These are phyloP conservation scores for Botryotinia globosa DNA, from an alignment of 2,329 filamentous ascomycete genomes.

Conservation along the genomic window DNA sequence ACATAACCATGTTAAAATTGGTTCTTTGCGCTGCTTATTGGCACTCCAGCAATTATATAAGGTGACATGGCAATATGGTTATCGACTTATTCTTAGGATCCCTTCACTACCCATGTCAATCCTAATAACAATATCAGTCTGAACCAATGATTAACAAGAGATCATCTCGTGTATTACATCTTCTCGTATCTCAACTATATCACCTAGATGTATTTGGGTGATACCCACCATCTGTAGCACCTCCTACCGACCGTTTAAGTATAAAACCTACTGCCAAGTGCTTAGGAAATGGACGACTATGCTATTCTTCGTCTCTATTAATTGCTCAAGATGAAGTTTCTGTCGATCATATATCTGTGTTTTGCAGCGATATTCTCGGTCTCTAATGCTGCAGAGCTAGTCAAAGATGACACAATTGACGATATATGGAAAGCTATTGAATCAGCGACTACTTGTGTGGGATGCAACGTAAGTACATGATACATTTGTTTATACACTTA, in stretches of 20 bases:
- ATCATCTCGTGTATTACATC: slow-evolving; percentile 11
- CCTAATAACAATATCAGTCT: not conserved
- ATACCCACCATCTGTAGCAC: slow-evolving; percentile 9
- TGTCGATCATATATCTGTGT: slow-evolving; percentile 3
- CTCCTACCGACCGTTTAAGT: not conserved
- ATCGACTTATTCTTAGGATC: not conserved
- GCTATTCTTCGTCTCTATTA: not conserved
- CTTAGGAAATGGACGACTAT: not conserved
- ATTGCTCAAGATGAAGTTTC: slow-evolving; percentile 12
- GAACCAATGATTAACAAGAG: not conserved
- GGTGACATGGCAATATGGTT: not conserved
- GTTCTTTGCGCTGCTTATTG: not conserved
- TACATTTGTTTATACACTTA: not conserved
- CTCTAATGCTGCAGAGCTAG: slow-evolving; percentile 10
- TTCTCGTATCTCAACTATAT: not conserved
- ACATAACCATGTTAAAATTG: not conserved
- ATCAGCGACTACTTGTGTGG: slow-evolving; percentile 12
- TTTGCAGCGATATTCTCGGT: not conserved
- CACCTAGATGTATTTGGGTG: not conserved
- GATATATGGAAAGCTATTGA: slow-evolving; percentile 21
- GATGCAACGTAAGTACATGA: slow-evolving; percentile 18
- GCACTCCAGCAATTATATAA: not conserved
- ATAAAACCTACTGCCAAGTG: slow-evolving; percentile 2
- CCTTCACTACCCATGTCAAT: slow-evolving; percentile 6
- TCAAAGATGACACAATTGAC: slow-evolving; percentile 8